These are phyloP conservation scores for Erythrobasidium hasegawianum DNA, from an alignment of 1,284 basidiomycete species.

Conservation along the genomic window DNA sequence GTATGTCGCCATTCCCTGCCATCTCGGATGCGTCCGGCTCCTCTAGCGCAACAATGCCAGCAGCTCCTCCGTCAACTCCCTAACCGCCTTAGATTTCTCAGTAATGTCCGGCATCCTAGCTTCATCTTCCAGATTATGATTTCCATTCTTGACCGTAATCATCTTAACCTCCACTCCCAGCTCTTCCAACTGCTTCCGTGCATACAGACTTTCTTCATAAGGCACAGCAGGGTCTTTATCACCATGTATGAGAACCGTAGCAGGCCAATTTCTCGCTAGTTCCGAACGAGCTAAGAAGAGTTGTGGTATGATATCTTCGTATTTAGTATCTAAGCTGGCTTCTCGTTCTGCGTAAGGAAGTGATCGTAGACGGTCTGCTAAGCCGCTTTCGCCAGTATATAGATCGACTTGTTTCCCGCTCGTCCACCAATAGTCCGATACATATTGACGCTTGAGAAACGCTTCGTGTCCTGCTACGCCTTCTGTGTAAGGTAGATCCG, in stretches of 20 bases:
- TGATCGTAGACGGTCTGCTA: background rate
- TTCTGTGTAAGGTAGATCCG: background rate
- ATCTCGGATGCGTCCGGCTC: no score
- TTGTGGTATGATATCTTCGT: conserved; percentile 8
- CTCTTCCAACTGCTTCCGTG: background rate
- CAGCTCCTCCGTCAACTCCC: no score
- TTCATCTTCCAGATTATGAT: conserved; percentile 1
- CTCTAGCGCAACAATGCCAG: no score
- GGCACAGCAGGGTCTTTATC: background rate
- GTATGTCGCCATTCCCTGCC: no score
- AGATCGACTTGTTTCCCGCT: background rate
- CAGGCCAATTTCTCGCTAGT: background rate
- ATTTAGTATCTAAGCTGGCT: background rate
- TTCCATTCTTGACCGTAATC: background rate
- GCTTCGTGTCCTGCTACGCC: background rate
- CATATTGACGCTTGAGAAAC: background rate
- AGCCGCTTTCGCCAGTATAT: background rate
- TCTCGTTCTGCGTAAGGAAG: background rate
- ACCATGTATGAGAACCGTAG: conserved; percentile 6
- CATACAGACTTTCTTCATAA: background rate
- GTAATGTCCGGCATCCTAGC: no score
- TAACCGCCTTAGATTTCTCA: no score
- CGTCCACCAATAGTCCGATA: background rate
- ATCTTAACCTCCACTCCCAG: background rate
- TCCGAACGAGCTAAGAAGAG: background rate